Conservation (phyloP, 164 flowering plant species). For the Liquidambar formosana region DNA sequence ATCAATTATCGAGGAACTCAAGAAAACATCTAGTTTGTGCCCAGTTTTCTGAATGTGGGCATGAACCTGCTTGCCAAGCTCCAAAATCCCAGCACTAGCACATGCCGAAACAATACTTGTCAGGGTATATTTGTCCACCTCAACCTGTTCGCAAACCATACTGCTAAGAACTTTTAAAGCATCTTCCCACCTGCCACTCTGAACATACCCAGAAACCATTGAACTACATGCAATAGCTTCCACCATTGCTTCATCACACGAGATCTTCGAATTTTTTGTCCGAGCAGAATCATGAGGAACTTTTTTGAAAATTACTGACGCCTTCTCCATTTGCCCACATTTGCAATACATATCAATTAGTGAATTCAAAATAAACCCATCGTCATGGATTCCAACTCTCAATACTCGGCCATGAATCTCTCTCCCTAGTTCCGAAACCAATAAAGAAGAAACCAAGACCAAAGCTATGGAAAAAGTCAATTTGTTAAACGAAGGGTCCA, state of each 20-base stretch:
- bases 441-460: constrained; percentile 45
- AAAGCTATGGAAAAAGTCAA: constrained; percentile 54
- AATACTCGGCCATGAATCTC: constrained; percentile 34
- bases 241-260: constrained; percentile 1
- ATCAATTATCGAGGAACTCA: constrained; percentile 54
- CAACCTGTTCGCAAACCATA: constrained; percentile 41
- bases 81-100: constrained; percentile 47
- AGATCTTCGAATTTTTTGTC: constrained; percentile 1
- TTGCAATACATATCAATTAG: constrained; percentile 35
- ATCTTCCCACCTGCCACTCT: constrained; percentile 48
- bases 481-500: constrained; percentile 31
- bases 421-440: constrained; percentile 41
- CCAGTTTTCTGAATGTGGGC: constrained; percentile 51
- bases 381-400: constrained; percentile 14
- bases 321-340: constrained; percentile 29
- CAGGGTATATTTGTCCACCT: constrained; percentile 43
- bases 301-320: constrained; percentile 16
- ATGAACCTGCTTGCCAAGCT: constrained; percentile 58
- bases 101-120: constrained; percentile 62
- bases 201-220: constrained; percentile 58
- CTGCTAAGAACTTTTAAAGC: constrained; percentile 45
- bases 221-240: constrained; percentile 41
- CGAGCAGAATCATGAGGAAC: neutral
- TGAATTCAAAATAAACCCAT: constrained; percentile 32
- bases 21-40: constrained; percentile 36